phyloP scores from a whole-genome alignment of 208 protist genomes.

The Borovskyia barvae region DNA sequence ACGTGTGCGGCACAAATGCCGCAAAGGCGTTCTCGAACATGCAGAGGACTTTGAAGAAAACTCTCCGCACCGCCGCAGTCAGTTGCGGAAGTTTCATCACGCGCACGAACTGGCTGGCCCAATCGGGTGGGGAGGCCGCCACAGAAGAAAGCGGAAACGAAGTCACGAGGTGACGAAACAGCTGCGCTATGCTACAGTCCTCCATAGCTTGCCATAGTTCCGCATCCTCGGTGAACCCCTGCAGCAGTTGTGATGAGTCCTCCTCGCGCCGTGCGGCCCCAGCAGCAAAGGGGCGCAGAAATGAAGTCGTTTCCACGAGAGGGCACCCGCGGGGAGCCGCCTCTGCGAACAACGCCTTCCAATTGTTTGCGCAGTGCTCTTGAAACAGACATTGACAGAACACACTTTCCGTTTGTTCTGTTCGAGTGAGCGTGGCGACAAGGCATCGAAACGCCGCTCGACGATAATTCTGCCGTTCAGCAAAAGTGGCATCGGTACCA shows the following conservation, averaged over 20 bases:
- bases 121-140: not conserved
- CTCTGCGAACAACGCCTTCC: not conserved
- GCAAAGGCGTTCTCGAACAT: constrained; percentile 1
- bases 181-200: not conserved
- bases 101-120: not conserved
- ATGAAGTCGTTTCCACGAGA: too few relatives aligned
- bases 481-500: constrained; percentile 9
- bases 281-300: too few relatives aligned
- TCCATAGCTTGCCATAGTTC: constrained; percentile 2
- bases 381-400: constrained; percentile 4
- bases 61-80: not conserved
- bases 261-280: too few relatives aligned
- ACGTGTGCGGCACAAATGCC: not conserved
- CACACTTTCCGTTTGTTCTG: constrained; percentile 3
- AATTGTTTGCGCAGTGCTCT: not conserved
- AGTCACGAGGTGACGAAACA: constrained; percentile 4
- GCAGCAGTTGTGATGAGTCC: too few relatives aligned
- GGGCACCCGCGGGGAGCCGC: too few relatives aligned
- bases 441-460: constrained; percentile 11
- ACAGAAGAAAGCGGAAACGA: constrained; percentile 1
- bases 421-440: not conserved
- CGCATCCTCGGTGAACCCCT: too few relatives aligned
- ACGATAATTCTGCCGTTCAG: not conserved
- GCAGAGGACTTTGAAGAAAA: constrained; percentile 1
- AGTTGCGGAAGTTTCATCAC: not conserved